Evolutionary conservation across 23 red algal species (phyloP), one percentile per base, ranked within the genome.

Genomic region (Gracilaria gracilis): DNA sequence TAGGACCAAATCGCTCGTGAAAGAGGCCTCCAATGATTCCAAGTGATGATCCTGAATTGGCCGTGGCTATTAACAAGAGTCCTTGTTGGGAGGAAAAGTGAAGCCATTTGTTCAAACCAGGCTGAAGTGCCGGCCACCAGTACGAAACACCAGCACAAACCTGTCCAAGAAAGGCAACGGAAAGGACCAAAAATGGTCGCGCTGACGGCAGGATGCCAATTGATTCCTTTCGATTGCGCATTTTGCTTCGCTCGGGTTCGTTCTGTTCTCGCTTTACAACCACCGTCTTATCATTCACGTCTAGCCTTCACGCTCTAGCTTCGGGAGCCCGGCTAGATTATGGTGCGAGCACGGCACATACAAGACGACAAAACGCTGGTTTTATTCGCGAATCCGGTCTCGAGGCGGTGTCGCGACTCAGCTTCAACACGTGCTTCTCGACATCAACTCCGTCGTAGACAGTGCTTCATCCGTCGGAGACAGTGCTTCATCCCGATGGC

Each of bases 51-150:
- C 87, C 87, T 27, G 87, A 81, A 36, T 90, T 90, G 37, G 87
- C 87, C 19, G 87, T 71, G 4, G 87, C 79, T 36, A 82, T 47
- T 17, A 82, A 40, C 27, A 53, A 23, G 34, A 65, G 39, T 42
- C 40, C 79, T 64, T 82, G 49, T 27, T 46, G 21, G 0, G 72
- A 77, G 50, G 72, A 77, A 20, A 77, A 77, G 72, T 51, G 40
- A 31, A 77, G 72, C 79, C 79, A 82, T 62, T 82, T 57, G 54
- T 82, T 82, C 79, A 82, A 61, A 34, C 87, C 87, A 29, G 87
- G 87, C 42, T 55, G 67, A 19, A 90, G 9, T 35, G 87, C 87
- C 6, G 87, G 87, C 74, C 57, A 90, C 87, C 87, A 90, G 57
- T 90, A 90, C 29, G 74, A 39, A 61, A 81, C 35, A 14, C 87